Base-by-base conservation (phyloP, 2,329 filamentous ascomycete genomes). In the Penicillium nordicum region DNA sequence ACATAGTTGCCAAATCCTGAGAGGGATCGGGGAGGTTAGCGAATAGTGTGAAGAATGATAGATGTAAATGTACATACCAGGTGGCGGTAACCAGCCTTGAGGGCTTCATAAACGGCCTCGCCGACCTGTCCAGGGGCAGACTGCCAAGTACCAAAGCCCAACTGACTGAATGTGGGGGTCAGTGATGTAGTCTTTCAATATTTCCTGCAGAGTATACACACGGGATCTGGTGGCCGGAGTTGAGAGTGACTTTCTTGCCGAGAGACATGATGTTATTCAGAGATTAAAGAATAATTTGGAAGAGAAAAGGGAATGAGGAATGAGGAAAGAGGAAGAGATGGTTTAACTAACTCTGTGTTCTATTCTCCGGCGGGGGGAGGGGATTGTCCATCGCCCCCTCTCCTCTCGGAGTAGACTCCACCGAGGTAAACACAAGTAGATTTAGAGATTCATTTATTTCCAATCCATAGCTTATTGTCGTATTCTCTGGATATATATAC, bases 91-190 rank as follows among this genome's bases (percentile, higher is more conserved):
- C 73, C 73, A 32, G 69, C 69, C 63, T 74, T 75, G 55, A 75
- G 58, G 42, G 73, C 73, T 59, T 74, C 62, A 57, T 72, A 75
- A 55, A 75, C 72, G 25, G 72, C 70, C 61, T 72, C 70, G 36
- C 72, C 73, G 47, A 75, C 73, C 62, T 75, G 63, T 42, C 73
- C 72, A 53, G 73, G 73, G 55, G 65, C 70, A 38, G 73, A 71
- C 57, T 75, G 73, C 73, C 73, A 75, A 56, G 73, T 75, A 49
- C 73, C 73, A 53, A 74, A 75, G 56, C 73, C 73, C 62, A 74
- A 63, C 56, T 72, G 70, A 59, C 72, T 75, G 45, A 14, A 40
- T 3, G 30, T n/a, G 36, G 7, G 43, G 43, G 57, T 45, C n/a
- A 25, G 30, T 18, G 2, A 21, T 55, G 7, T 9, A 55, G 38